A percentile compares a stretch with the other conserved stretches of the same genome.
phyloP scores from a whole-genome alignment of 306 rosid genomes.

The Quercus parvula region DNA sequence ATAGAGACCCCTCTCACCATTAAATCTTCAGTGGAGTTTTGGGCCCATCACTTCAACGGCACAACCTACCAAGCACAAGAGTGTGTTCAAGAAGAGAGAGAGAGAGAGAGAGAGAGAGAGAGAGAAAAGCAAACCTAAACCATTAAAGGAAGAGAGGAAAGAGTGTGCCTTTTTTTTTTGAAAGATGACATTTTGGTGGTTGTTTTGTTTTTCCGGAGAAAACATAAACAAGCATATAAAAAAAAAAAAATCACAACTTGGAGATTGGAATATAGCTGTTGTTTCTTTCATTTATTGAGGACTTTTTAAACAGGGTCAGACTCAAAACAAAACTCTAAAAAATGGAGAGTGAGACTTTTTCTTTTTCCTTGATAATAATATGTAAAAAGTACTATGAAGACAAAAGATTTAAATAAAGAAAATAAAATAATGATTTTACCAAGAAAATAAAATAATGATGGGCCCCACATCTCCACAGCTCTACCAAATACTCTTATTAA shows the following conservation, averaged over 20 bases:
- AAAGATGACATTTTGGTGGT: conserved; percentile 48
- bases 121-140: conserved; percentile 39
- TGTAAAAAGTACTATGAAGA: background rate
- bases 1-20: conserved; percentile 49
- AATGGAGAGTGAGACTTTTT: background rate
- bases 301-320: background rate
- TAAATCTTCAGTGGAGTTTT: conserved; percentile 61
- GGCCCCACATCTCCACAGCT: conserved; percentile 3
- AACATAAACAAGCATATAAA: conserved; percentile 27
- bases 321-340: conserved; percentile 6
- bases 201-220: conserved; percentile 34
- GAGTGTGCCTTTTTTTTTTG: background rate
- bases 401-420: conserved; percentile 10
- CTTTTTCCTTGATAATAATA: background rate
- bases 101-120: conserved; percentile 14
- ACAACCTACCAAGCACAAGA: conserved; percentile 78
- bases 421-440: background rate
- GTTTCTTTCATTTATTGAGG: conserved; percentile 13
- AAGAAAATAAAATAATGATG: background rate
- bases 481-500: conserved; percentile 19
- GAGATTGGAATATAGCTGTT: conserved; percentile 61
- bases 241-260: conserved; percentile 37
- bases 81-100: conserved; percentile 42
- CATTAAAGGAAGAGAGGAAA: conserved; percentile 44
- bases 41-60: conserved; percentile 78